phyloP scores from a whole-genome alignment of 2,329 filamentous ascomycete genomes.

The Aspergillus proliferans region DNA sequence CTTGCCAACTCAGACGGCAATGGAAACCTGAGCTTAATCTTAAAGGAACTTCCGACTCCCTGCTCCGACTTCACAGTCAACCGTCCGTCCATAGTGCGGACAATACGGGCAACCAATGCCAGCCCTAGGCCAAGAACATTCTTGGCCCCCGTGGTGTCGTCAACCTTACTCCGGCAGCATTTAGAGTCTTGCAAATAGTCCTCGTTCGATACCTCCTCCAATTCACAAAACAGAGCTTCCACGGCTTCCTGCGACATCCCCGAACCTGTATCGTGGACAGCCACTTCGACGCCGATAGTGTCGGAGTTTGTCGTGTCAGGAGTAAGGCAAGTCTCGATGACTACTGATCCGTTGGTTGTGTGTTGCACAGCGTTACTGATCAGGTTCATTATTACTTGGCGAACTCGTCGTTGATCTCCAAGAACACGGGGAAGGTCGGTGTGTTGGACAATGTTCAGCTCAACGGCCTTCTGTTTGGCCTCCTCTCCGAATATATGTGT shows the following conservation, averaged over 20 bases:
- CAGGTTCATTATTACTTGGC: constrained; percentile 75
- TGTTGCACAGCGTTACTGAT: constrained; percentile 84
- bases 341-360: constrained; percentile 62
- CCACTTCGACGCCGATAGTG: constrained; percentile 63
- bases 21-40: constrained; percentile 70
- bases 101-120: constrained; percentile 72
- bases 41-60: constrained; percentile 72
- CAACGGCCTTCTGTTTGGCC: constrained; percentile 66
- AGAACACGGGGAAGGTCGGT: constrained; percentile 66
- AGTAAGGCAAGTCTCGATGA: constrained; percentile 59
- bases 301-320: constrained; percentile 41
- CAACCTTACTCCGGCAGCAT: constrained; percentile 17
- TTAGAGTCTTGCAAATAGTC: constrained; percentile 38
- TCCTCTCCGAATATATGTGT: constrained; percentile 70
- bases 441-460: constrained; percentile 62
- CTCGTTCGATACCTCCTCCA: constrained; percentile 59
- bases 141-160: constrained; percentile 26
- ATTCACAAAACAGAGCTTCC: constrained; percentile 54
- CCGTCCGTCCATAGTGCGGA: constrained; percentile 84
- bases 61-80: constrained; percentile 75
- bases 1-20: constrained; percentile 43
- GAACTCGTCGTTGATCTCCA: constrained; percentile 71
- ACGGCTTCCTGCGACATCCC: constrained; percentile 55
- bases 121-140: constrained; percentile 68
- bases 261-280: constrained; percentile 66